phyloP scores from a whole-genome alignment of 1,139 yeast genomes.

The Arxiozyma slooffiae region DNA sequence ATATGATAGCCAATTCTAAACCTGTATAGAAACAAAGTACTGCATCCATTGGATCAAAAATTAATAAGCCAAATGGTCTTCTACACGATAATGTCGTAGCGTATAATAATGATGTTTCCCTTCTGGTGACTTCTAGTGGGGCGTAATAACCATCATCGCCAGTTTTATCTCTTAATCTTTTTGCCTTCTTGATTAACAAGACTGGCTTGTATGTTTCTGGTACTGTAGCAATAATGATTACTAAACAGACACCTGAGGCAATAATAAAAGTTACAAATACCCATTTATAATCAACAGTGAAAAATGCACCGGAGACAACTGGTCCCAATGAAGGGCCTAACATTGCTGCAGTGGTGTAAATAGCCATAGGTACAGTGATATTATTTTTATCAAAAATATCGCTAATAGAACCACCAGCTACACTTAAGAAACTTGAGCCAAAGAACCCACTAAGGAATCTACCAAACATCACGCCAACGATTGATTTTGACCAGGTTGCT shows the following conservation, averaged over 20 bases:
- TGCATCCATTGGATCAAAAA: conserved; percentile 54
- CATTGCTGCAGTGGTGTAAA: conserved; percentile 64
- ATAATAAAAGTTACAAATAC: conserved; percentile 55
- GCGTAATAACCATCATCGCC: conserved; percentile 46
- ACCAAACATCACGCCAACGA: conserved; percentile 53
- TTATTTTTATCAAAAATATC: conserved; percentile 51
- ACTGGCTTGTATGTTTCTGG: conserved; percentile 72
- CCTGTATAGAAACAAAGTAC: conserved; percentile 56
- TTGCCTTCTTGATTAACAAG: conserved; percentile 49
- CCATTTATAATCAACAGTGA: conserved; percentile 48
- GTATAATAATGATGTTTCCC: conserved; percentile 35
- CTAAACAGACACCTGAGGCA: conserved; percentile 51
- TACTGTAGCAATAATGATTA: conserved; percentile 37
- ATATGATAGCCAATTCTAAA: conserved; percentile 48
- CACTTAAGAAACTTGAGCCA: conserved; percentile 61
- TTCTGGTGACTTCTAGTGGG: conserved; percentile 39
- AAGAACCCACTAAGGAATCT: conserved; percentile 61
- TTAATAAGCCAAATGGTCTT: conserved; percentile 47
- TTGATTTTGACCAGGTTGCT: conserved; percentile 55
- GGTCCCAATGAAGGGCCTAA: conserved; percentile 72
- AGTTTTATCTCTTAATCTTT: conserved; percentile 46
- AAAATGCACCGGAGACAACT: conserved; percentile 54
- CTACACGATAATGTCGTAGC: conserved; percentile 35
- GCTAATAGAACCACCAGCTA: conserved; percentile 69
- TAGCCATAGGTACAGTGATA: conserved; percentile 60